Base-by-base conservation (phyloP, 768 basidiomycete genomes). In the Mycena indigotica region DNA sequence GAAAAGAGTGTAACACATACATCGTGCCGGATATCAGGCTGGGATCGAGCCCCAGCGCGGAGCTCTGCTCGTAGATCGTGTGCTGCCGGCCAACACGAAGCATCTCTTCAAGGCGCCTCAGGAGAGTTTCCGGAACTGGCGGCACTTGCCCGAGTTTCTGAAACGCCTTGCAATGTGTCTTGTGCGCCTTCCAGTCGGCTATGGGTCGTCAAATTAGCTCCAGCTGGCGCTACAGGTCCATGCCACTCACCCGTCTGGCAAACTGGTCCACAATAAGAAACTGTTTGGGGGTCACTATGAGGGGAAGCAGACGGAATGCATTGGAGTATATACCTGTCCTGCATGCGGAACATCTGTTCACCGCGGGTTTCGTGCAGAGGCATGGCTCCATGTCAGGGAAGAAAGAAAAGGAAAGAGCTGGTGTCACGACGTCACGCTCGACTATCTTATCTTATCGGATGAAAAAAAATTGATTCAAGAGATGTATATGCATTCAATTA, bases 181-280 rank as follows among this genome's bases (percentile, higher is more conserved):
- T 64, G 53, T 64, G 58, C 3, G 30, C n/a, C 12, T 55, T 56
- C 62, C 58, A 64, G 25, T 64, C 56, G 1, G 17, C 62, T 60
- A 4, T 0, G 17, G 2, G 17, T 2, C 21, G 21, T 49, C 15
- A 4, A n/a, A 29, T 12, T 28, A 21, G 3, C 6, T 23, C 25
- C 45, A 28, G 12, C 13, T 38, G 38, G 13, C 16, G 16, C 10
- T 25, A 26, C 3, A 8, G 16, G 16, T 5, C n/a, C n/a, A n/a
- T 28, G 8, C 35, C 35, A 44, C 53, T 12, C 1, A 57, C 60
- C 23, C 1, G 56, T 52, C 44, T 62, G 56, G 35, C 60, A 61
- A 50, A 53, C 60, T 17, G 28, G 13, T 8, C 55, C 56, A 35
- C 60, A 61, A 28, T 61, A 61, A 0, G 50, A 28, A 4, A 56